Evolutionary conservation across 371 early-diverging fungal species (phyloP).

Genomic region (Rhizomucor miehei): DNA sequence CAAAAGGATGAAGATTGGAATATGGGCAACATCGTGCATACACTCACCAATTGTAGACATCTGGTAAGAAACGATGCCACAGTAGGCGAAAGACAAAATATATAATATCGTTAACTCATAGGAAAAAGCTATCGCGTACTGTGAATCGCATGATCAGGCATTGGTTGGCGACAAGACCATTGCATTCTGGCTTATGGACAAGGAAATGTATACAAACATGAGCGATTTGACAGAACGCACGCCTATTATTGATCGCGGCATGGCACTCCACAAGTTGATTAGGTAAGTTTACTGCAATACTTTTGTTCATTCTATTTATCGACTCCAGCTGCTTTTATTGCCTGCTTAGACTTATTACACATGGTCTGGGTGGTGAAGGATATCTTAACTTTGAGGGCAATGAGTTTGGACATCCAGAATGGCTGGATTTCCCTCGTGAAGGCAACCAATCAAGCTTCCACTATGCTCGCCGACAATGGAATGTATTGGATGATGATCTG

Average conservation of each 20-base stretch:
- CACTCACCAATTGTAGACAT: slow-evolving; percentile 88
- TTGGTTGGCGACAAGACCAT: slow-evolving; percentile 96
- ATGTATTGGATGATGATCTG: slow-evolving; percentile 80
- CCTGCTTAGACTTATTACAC: slow-evolving; percentile 66
- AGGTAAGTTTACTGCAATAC: slow-evolving; percentile 37
- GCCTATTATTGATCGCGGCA: slow-evolving; percentile 90
- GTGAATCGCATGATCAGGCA: slow-evolving; percentile 97
- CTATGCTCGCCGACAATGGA: slow-evolving; percentile 94
- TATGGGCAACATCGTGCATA: slow-evolving; percentile 81
- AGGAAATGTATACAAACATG: slow-evolving; percentile 97
- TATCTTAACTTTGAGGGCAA: slow-evolving; percentile 96
- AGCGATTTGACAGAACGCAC: slow-evolving; percentile 78
- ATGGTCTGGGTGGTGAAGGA: slow-evolving; percentile 91
- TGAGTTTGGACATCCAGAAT: slow-evolving; percentile 98
- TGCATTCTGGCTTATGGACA: slow-evolving; percentile 98
- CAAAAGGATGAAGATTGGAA: slow-evolving; percentile 92
- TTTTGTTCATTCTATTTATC: too few relatives aligned
- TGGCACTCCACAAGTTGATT: slow-evolving; percentile 95
- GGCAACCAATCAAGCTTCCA: slow-evolving; percentile 93
- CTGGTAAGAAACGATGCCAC: slow-evolving; percentile 33
- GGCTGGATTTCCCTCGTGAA: slow-evolving; percentile 96
- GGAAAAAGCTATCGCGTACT: slow-evolving; percentile 91
- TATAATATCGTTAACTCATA: too few relatives aligned
- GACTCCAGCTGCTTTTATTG: neutral
- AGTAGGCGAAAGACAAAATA: too few relatives aligned